Conservation (phyloP, 2,329 filamentous ascomycete genomes). For the Neonectria hederae region DNA sequence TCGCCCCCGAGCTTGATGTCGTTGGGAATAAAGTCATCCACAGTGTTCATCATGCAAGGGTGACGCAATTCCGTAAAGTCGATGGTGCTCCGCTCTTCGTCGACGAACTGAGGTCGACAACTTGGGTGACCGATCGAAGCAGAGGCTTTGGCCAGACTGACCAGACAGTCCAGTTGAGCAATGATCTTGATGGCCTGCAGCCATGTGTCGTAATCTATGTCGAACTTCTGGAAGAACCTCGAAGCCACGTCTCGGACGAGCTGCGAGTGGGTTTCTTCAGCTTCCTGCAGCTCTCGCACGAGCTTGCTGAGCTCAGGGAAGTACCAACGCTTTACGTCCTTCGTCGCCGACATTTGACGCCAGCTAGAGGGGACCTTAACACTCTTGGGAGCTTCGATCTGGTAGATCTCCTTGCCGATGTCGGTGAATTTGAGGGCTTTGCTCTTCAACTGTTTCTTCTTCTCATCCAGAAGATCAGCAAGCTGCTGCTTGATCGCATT, state of each 20-base stretch:
- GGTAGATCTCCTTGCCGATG: slow-evolving; percentile 96
- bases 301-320: slow-evolving; percentile 83
- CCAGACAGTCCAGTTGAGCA: slow-evolving; percentile 92
- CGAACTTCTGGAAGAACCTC: slow-evolving; percentile 88
- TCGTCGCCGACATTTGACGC: slow-evolving; percentile 96
- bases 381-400: slow-evolving; percentile 87
- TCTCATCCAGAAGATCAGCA: slow-evolving; percentile 73
- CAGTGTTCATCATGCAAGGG: slow-evolving; percentile 90
- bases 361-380: slow-evolving; percentile 88
- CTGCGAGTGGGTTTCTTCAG: slow-evolving; percentile 91
- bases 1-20: slow-evolving; percentile 87
- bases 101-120: slow-evolving; percentile 88
- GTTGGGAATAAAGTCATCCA: slow-evolving; percentile 96
- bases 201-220: slow-evolving; percentile 86
- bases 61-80: slow-evolving; percentile 93
- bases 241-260: slow-evolving; percentile 86
- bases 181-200: slow-evolving; percentile 89
- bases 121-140: slow-evolving; percentile 83
- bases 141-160: slow-evolving; percentile 91
- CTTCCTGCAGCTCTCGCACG: slow-evolving; percentile 89
- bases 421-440: slow-evolving; percentile 79
- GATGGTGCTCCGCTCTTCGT: slow-evolving; percentile 85
- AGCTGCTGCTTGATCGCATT: slow-evolving; percentile 79
- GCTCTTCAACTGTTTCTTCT: slow-evolving; percentile 78
- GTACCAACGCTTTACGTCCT: slow-evolving; percentile 92